Conservation (phyloP, 441 rosid species). For the Adansonia madagascariensis region DNA sequence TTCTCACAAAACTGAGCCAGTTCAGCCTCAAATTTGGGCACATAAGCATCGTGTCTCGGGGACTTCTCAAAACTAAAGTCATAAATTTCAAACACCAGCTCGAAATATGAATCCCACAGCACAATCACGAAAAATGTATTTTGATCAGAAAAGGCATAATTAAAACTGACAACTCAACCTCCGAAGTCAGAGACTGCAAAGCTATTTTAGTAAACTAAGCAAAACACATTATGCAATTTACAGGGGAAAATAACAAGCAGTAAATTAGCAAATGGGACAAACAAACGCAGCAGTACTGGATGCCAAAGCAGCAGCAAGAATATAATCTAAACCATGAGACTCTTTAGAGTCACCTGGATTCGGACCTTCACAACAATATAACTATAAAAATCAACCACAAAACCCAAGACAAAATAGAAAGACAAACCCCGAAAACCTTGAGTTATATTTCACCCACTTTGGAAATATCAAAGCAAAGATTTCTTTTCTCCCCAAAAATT, state of each 20-base stretch:
- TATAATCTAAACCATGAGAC: background rate
- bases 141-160: conserved; percentile 8
- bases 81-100: conserved; percentile 31
- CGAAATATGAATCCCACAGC: conserved; percentile 10
- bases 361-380: background rate
- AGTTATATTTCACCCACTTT: background rate
- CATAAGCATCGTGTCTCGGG: conserved; percentile 72
- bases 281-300: background rate
- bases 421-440: background rate
- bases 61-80: conserved; percentile 82
- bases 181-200: conserved; percentile 15
- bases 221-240: background rate
- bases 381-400: background rate
- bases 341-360: background rate
- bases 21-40: conserved; percentile 88
- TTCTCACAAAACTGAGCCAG: conserved; percentile 92
- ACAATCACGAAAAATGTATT: background rate
- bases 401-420: background rate
- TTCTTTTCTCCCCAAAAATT: background rate
- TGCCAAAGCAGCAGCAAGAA: conserved; percentile 1
- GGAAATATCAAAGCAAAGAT: too few species aligned
- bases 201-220: background rate
- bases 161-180: background rate
- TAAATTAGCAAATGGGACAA: background rate
- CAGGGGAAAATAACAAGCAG: background rate